phyloP scores from a whole-genome alignment of 768 basidiomycete genomes.

The Mrakia blollopis region DNA sequence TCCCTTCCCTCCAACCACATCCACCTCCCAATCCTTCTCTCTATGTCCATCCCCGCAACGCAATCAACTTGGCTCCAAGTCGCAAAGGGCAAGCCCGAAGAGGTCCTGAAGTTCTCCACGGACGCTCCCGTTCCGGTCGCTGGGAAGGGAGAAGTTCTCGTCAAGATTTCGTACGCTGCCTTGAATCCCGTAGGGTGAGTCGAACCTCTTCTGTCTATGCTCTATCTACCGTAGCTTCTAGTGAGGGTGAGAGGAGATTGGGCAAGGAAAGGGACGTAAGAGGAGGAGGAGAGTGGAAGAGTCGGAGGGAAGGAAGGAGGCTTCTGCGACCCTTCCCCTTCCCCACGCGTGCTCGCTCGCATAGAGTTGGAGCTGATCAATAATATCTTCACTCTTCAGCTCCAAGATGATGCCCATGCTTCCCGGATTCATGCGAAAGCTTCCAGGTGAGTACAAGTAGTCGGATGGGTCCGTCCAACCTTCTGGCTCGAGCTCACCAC shows the following conservation, averaged over 20 bases:
- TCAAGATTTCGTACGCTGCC: constrained; percentile 7
- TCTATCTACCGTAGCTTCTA: too few relatives aligned
- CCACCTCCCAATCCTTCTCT: too few relatives aligned
- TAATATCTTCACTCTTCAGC: background rate
- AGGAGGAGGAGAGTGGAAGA: background rate
- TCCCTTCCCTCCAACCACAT: too few relatives aligned
- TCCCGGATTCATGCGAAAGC: background rate
- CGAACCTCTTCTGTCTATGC: background rate
- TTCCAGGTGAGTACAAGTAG: background rate
- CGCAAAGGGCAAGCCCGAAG: constrained; percentile 1
- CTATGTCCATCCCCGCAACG: background rate
- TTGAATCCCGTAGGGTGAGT: constrained; percentile 25
- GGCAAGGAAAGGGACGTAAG: background rate
- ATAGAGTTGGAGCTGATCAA: background rate
- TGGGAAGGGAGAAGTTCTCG: constrained; percentile 13
- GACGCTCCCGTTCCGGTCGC: constrained; percentile 7
- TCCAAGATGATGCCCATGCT: constrained; percentile 16
- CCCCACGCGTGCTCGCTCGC: background rate
- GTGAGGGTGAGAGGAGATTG: background rate
- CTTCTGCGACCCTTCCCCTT: background rate
- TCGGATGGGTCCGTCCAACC: too few relatives aligned
- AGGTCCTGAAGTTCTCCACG: constrained; percentile 21
- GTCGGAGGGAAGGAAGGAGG: too few relatives aligned
- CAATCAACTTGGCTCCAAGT: constrained; percentile 13
- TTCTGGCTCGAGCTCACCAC: constrained; percentile 9